Base-by-base conservation (phyloP, 192 early-diverging fungal species). In the Bifiguratus adelaidae region DNA sequence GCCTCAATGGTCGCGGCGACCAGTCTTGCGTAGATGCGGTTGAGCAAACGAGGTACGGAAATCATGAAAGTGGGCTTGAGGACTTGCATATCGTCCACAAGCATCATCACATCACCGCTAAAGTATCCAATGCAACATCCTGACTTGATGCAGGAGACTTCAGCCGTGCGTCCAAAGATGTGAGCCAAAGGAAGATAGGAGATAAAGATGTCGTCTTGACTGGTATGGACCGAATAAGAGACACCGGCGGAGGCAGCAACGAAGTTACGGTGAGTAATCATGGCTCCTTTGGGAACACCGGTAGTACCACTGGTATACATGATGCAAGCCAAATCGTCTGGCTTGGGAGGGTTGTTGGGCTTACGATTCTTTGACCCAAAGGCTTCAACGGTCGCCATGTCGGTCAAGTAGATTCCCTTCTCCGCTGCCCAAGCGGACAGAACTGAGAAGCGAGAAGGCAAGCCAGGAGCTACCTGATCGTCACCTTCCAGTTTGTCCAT, bases 261-360 rank as follows among this genome's bases (percentile, higher is more conserved):
- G 22, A 80, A 60, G 58, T 89, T 92, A n/a, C 67, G 50, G 49
- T 95, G 88, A 52, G 77, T 70, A 29, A 92, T 60, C 60, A 85
- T 76, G 9, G 79, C 86, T 8, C 77, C 80, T 69, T 81, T 86
- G 30, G 88, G 86, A 30, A 71, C 59, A 30, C 89, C 89, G 7
- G 88, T 94, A 4, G 89, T 91, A 12, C 89, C 89, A 23, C 84
- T 84, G 11, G 89, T 89, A 58, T 85, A 92, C 71, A 80, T 85
- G 42, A 86, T 68, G 38, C 74, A 78, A 35, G 76, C 70, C 33
- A 86, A 34, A 63, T 92, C 87, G 13, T 74, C 65, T 4, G 80
- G 53, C 33, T 67, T 65, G 15, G 91, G 79, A 3, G 70, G 50
- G 42, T 73, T 74, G 28, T 77, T 70, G 12, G 67, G 53, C 3